Base-by-base conservation (phyloP, 257 asterid species). In the Linaria vulgaris region DNA sequence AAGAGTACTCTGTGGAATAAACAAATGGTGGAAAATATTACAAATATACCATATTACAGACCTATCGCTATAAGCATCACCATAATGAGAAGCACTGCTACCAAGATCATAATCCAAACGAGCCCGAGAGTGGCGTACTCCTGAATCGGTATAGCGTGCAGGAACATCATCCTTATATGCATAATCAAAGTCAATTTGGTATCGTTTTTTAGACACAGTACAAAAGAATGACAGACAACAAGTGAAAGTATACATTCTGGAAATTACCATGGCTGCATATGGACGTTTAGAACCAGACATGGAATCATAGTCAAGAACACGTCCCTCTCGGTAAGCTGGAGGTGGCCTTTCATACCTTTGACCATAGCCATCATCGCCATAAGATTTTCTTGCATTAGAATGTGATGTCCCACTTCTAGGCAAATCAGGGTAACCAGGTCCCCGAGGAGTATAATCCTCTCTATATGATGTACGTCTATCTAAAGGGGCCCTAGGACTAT, bases 221-320 rank as follows among this genome's bases (percentile, higher is more conserved):
- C 0, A n/a, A 27, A 44, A 47, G 39, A 50, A 66, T 8, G 41
- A 51, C 34, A 70, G 12, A 68, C 19, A 44, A 47, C 31, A 50
- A 21, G 21, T 20, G 10, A 64, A 19, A 56, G 66, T 43, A 51
- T 25, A 53, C 46, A 23, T 52, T 59, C 74, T 67, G 56, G 31
- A 49, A 59, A 49, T 56, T 83, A 83, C 97, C 95, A 94, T 34
- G 24, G 92, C 74, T 64, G 88, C 34, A 66, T 87, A 94, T 30
- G 97, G 75, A 49, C 97, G 97, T 74, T 94, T 94, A 63, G 99
- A 84, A 44, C 99, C 99, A 67, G 97, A 70, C 49, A 84, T 50
- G 30, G 95, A 62, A 38, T 80, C 95, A 54, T 84, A 94, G 60
- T 94, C 96, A 24, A 83, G 87, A 16, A 82, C 88, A 37, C 90